Base-by-base conservation (phyloP, 352 stramenopile species). In the Globisporangium recalcitrans region DNA sequence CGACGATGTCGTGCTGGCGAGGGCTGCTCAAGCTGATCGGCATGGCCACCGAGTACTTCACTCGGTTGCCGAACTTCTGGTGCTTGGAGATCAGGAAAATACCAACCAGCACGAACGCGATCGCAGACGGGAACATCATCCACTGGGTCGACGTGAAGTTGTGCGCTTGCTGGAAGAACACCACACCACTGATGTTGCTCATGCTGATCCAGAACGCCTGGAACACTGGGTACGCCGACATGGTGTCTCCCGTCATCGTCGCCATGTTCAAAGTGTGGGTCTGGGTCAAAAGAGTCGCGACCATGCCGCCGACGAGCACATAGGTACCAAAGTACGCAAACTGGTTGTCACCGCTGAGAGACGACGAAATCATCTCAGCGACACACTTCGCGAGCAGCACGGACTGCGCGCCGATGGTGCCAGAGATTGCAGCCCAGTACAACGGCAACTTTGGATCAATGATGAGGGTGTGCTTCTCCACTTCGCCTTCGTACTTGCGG, bases 1-100 rank as follows among this genome's bases (percentile, higher is more conserved):
- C 86, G 47, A 95, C 86, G 62, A 95, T 95, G 65, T 93, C 84
- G 63, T 93, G 82, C 65, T 95, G 83, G 11, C 83, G 82, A 19
- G 84, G 83, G 46, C 75, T 88, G 81, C 86, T 93, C 56, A 95
- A 72, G 44, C 79, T 91, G 68, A 95, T 89, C 29, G 86, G 86
- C 86, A 95, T 92, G 8, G 86, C 86, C 64, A 95, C 81, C 47
- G 82, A 89, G 73, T 95, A 95, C 75, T 95, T 95, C 72, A 95
- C 77, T 62, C 81, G 78, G 70, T 92, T 93, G 63, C 86, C 86
- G 51, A 93, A 93, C 70, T 95, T 95, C 69, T 95, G 75, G 66
- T 95, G 86, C 70, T 95, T 95, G 24, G 86, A 88, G 29, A 95
- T 74, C 4, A 95, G 72, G 61, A 70, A 87, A 55, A 95, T 93